These are phyloP conservation scores for Hevea brasiliensis DNA, from an alignment of 345 rosid genomes.

Conservation along the genomic window DNA sequence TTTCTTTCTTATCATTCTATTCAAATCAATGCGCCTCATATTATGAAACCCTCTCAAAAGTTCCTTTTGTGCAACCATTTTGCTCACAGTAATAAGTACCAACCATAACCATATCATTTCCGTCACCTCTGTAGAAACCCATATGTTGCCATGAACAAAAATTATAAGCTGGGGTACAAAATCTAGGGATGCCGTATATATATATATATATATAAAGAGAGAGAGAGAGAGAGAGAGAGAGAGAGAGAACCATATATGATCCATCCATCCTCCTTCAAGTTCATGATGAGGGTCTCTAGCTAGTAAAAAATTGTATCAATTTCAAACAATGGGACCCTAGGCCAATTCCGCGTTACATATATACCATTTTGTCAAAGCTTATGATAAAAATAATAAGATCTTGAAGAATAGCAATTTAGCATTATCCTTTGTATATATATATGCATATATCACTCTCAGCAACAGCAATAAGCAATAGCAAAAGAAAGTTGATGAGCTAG, in stretches of 20 bases:
- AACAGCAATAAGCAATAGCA: background rate
- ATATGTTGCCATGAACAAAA: background rate
- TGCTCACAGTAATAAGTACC: background rate
- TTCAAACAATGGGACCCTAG: background rate
- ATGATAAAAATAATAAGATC: background rate
- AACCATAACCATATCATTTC: background rate
- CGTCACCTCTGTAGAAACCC: background rate
- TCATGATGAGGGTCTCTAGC: background rate
- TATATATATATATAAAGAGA: no score
- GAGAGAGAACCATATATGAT: no score
- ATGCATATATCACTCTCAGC: background rate
- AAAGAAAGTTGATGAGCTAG: background rate
- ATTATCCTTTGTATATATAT: background rate
- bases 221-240: no score
- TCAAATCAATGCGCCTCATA: slow-evolving; percentile 9
- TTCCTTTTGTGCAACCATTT: background rate
- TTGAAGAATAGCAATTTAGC: background rate
- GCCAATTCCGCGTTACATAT: background rate
- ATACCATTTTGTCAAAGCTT: background rate
- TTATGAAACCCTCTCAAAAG: background rate
- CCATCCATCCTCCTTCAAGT: no score
- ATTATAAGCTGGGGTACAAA: background rate
- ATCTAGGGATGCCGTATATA: background rate
- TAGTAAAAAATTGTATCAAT: background rate
- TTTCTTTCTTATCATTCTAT: background rate